These are phyloP conservation scores for Delonix regia DNA, from an alignment of 306 rosid species.

Conservation along the genomic window DNA sequence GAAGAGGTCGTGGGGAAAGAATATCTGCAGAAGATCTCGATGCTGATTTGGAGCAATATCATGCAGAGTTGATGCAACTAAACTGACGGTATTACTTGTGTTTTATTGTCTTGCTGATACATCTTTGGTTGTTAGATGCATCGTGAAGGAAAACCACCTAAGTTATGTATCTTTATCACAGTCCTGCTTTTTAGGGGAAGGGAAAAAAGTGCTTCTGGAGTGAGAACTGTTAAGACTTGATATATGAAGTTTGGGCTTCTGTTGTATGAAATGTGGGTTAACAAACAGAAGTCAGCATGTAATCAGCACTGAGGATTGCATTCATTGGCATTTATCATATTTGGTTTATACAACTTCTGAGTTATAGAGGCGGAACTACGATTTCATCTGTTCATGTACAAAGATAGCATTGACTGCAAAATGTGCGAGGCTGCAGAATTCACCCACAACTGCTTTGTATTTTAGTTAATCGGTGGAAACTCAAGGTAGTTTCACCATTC, in stretches of 20 bases:
- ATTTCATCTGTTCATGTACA: constrained; percentile 46
- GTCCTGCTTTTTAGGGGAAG: constrained; percentile 36
- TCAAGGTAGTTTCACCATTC: constrained; percentile 51
- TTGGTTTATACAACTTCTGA: constrained; percentile 39
- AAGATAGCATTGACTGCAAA: constrained; percentile 48
- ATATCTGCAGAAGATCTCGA: constrained; percentile 71
- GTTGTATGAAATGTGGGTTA: constrained; percentile 49
- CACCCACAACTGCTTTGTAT: constrained; percentile 46
- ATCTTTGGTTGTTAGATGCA: no score
- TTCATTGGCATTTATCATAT: constrained; percentile 29
- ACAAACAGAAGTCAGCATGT: constrained; percentile 41
- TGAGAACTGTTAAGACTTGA: constrained; percentile 36
- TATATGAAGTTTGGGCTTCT: constrained; percentile 45
- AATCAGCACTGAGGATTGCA: constrained; percentile 30
- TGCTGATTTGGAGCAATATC: constrained; percentile 76
- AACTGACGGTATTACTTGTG: constrained; percentile 34
- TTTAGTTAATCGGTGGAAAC: constrained; percentile 44
- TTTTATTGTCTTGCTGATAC: constrained; percentile 22
- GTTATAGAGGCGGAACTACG: constrained; percentile 38
- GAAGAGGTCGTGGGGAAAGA: constrained; percentile 57
- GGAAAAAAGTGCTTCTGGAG: constrained; percentile 34
- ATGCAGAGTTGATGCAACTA: constrained; percentile 63
- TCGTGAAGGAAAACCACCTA: constrained; percentile 37
- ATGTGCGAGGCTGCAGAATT: constrained; percentile 51
- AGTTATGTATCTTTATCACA: constrained; percentile 46